Evolutionary conservation across 1,284 basidiomycete genomes (phyloP).

Genomic region (Ceratobasidium theobromae): DNA sequence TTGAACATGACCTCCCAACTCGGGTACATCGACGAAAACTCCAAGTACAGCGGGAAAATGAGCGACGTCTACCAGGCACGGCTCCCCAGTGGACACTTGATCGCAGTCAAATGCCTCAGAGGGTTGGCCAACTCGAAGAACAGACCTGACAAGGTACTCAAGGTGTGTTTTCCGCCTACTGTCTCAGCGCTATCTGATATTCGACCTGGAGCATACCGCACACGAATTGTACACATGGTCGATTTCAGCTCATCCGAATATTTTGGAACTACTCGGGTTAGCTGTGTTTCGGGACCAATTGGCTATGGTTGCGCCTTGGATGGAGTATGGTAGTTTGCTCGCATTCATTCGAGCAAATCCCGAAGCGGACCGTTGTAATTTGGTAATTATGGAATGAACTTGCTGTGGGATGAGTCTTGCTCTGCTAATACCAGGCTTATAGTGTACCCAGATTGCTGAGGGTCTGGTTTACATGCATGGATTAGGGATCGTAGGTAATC

Average conservation of each 20-base stretch:
- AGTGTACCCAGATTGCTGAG: conserved; percentile 11
- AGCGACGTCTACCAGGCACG: conserved; percentile 20
- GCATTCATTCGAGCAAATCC: conserved; percentile 3
- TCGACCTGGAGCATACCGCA: conserved; percentile 26
- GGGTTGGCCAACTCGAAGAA: conserved; percentile 2
- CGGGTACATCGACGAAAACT: not conserved
- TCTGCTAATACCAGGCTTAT: not conserved
- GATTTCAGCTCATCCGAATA: not conserved
- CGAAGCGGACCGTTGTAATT: not conserved
- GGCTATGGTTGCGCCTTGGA: conserved; percentile 24
- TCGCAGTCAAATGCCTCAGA: conserved; percentile 22
- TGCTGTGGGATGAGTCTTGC: not conserved
- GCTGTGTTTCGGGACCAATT: conserved; percentile 9
- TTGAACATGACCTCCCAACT: not conserved
- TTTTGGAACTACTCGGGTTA: conserved; percentile 3
- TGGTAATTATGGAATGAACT: not conserved
- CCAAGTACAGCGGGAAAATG: not conserved
- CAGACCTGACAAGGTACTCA: conserved; percentile 15
- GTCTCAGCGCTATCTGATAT: too few relatives aligned
- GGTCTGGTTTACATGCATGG: conserved; percentile 19
- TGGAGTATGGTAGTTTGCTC: conserved; percentile 16
- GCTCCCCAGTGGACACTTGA: not conserved
- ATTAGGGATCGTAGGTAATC: conserved; percentile 1
- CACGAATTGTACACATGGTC: conserved; percentile 26
- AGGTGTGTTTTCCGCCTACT: not conserved